Base-by-base conservation (phyloP, 345 rosid species). In the Geranium rotundifolium region DNA sequence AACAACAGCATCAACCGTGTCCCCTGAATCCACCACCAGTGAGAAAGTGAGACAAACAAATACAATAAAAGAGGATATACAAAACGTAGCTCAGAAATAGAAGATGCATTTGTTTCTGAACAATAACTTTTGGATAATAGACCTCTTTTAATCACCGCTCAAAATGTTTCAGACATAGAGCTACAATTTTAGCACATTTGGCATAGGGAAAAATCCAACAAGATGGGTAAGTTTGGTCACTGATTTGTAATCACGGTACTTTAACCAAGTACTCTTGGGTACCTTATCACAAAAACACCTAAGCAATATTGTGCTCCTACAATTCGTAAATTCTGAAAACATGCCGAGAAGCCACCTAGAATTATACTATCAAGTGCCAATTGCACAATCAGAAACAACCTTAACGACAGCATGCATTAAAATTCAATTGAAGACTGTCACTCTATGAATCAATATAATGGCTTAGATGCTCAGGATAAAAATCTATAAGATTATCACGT, bases 1-100 rank as follows among this genome's bases (percentile, higher is more conserved):
- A 58, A 88, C 96, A 67, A 88, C 84, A 68, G 80, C 92, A 57
- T 84, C 85, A 69, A 85, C 84, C 16, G 74, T 65, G 78, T 88
- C 90, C 20, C 84, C 96, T 89, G 69, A 67, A 71, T 37, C 12
- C 50, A 41, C 50, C 4, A 41, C 50, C 37, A 31, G 37, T 31
- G 10, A 41, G 50, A 13, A 41, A 5, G 50, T 41, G 50, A 41
- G 50, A 41, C 50, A 1, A 41, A 19, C 58, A 58, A 65, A 74
- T 29, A 64, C 58, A 74, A 56, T 73, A 71, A 58, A 57, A 29
- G 19, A 55, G 29, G 17, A 29, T 34, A 54, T 10, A 61, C n/a
- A 8, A 57, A 20, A 3, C 17, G 56, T 39, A 56, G 5, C 19
- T 30, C 0, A 19, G 16, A 46, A 31, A 8, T 1, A 17, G 23